Evolutionary conservation across 345 rosid genomes (phyloP).

Genomic region (Toxicodendron radicans): DNA sequence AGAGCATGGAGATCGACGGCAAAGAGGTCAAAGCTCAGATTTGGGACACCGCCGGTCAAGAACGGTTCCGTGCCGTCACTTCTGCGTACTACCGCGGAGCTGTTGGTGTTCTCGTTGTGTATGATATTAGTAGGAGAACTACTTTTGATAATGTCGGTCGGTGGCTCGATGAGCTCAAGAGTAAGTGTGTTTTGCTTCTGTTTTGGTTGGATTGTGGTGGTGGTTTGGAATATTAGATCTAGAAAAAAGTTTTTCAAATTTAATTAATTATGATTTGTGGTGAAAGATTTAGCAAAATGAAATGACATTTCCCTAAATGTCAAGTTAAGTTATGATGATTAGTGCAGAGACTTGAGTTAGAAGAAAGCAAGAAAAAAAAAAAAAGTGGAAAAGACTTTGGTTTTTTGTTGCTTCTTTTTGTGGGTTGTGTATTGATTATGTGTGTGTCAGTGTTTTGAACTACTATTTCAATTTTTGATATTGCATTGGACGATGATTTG

Average conservation of each 20-base stretch:
- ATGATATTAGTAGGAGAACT: conserved; percentile 70
- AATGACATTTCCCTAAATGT: too few species aligned
- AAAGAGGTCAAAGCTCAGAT: conserved; percentile 95
- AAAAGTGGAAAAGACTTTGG: neutral
- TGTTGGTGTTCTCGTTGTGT: conserved; percentile 84
- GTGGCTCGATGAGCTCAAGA: conserved; percentile 87
- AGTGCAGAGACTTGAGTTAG: conserved; percentile 5
- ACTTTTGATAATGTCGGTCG: conserved; percentile 79
- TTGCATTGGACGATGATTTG: neutral
- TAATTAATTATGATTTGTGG: too few species aligned
- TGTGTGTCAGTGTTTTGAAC: neutral
- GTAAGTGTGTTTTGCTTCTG: conserved; percentile 37
- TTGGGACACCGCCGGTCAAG: conserved; percentile 99
- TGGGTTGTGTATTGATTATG: neutral
- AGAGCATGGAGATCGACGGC: conserved; percentile 79
- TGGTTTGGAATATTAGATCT: conserved; percentile 21
- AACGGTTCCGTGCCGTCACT: conserved; percentile 91
- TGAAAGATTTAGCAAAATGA: too few species aligned
- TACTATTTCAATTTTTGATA: neutral
- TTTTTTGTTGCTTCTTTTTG: neutral
- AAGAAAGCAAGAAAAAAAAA: neutral
- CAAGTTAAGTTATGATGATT: conserved; percentile 7
- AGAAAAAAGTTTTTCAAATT: too few species aligned
- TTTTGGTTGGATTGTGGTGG: conserved; percentile 1
- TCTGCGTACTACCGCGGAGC: conserved; percentile 96